Evolutionary conservation across 2,329 filamentous ascomycete genomes (phyloP), one percentile per base, ranked within the genome.

Genomic region (Tolypocladium sp.): DNA sequence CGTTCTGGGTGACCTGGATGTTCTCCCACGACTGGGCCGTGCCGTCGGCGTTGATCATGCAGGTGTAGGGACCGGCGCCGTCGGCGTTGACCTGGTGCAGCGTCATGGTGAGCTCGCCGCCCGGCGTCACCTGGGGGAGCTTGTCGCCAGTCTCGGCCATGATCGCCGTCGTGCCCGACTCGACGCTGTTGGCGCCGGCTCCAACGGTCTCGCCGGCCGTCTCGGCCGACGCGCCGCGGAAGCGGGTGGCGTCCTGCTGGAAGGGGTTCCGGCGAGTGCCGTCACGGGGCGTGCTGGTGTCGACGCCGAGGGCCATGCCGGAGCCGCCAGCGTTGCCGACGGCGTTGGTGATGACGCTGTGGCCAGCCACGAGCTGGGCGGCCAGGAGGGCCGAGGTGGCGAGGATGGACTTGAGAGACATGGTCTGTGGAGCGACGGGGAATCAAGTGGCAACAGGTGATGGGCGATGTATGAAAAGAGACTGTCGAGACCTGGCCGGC

Each of bases 31-130:
- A 69, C 55, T 74, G 68, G 30, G 78, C 84, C 5, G 83, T 85
- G 59, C 76, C 85, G 59, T 84, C 83, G 58, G 76, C 71, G 66
- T 86, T 85, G 68, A 88, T 84, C 77, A 84, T 84, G 74, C 84
- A 87, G 8, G 75, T 80, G 72, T 86, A 88, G 2, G 85, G 84
- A 13, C 86, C 86, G 60, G 82, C 85, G 60, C 86, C 86, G 64
- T 89, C 86, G 42, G 77, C 77, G 72, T 88, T 88, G 69, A 88
- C 84, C 70, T 88, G 85, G 73, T 87, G 85, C 12, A 88, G 75
- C 1, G 83, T 87, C 78, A 88, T 87, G 1, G 60, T 74, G 61
- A 88, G 65, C 58, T 77, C 65, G 59, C 85, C 86, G 55, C 85
- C 85, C 0, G 75, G 65, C 8, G 75, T 77, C 65, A 88, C 74